A percentile compares a stretch with the other conserved stretches of the same genome.
These are phyloP conservation scores for Cutaneotrichosporon cyanovorans DNA, from an alignment of 1,284 basidiomycete genomes.

Conservation along the genomic window DNA sequence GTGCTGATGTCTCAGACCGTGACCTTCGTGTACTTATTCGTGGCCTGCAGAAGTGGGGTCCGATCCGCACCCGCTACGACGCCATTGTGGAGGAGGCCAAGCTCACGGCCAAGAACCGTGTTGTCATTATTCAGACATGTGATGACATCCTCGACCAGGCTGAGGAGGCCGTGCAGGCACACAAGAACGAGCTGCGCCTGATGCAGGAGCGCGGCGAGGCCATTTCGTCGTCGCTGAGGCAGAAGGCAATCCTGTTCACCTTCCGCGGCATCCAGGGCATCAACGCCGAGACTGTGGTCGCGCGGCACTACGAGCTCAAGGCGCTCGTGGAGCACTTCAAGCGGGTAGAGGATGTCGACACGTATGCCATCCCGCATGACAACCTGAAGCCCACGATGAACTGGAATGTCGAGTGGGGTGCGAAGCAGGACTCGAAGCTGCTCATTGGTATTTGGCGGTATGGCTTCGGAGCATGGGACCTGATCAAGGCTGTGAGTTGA, in stretches of 20 bases:
- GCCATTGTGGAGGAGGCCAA: slow-evolving; percentile 89
- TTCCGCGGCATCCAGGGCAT: slow-evolving; percentile 86
- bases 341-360: slow-evolving; percentile 58
- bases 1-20: slow-evolving; percentile 55
- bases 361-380: slow-evolving; percentile 82
- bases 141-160: slow-evolving; percentile 90
- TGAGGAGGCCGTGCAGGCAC: slow-evolving; percentile 72
- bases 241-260: slow-evolving; percentile 84
- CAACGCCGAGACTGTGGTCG: slow-evolving; percentile 95
- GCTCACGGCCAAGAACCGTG: slow-evolving; percentile 87
- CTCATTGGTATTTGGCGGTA: slow-evolving; percentile 88
- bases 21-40: slow-evolving; percentile 93
- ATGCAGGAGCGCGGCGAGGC: slow-evolving; percentile 76
- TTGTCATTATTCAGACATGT: slow-evolving; percentile 80
- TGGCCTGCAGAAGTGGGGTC: slow-evolving; percentile 95
- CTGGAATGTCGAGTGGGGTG: slow-evolving; percentile 94
- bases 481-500: slow-evolving; percentile 52
- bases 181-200: slow-evolving; percentile 68
- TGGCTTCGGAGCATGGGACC: slow-evolving; percentile 96
- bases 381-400: slow-evolving; percentile 88
- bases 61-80: slow-evolving; percentile 89
- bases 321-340: slow-evolving; percentile 78
- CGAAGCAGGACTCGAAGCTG: slow-evolving; percentile 85
- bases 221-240: slow-evolving; percentile 47
- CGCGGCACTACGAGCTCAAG: slow-evolving; percentile 79